Conservation (phyloP, 192 early-diverging fungal species). For the Podila minutissima region DNA sequence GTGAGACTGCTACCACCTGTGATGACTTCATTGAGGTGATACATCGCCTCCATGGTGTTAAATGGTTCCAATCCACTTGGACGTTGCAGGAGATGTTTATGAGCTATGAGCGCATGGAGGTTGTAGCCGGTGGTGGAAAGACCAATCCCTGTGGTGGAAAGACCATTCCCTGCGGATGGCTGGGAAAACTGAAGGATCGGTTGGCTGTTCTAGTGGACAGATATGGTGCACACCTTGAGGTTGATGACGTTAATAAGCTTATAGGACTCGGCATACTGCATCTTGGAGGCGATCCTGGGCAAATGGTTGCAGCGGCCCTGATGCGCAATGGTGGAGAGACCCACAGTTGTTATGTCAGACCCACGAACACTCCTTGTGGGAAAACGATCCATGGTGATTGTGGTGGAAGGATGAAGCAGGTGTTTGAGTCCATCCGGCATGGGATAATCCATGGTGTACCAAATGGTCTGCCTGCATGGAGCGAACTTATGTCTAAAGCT, state of each 20-base stretch:
- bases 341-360: neutral
- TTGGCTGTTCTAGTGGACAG: neutral
- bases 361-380: no score
- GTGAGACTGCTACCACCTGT: neutral
- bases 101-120: constrained; percentile 10
- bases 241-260: neutral
- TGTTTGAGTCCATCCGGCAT: neutral
- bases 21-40: constrained; percentile 4
- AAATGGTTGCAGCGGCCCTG: neutral
- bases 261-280: neutral
- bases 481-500: neutral
- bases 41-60: neutral
- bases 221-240: neutral
- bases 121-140: no score
- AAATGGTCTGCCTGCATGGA: constrained; percentile 1
- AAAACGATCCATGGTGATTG: neutral
- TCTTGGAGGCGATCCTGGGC: neutral
- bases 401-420: neutral
- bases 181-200: neutral
- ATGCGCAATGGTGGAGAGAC: constrained; percentile 7
- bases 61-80: constrained; percentile 1
- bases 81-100: constrained; percentile 7
- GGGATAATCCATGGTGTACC: neutral
- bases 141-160: neutral
- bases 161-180: neutral